Conservation (phyloP, 2,329 filamentous ascomycete species). For the Aspergillus nomiae region DNA sequence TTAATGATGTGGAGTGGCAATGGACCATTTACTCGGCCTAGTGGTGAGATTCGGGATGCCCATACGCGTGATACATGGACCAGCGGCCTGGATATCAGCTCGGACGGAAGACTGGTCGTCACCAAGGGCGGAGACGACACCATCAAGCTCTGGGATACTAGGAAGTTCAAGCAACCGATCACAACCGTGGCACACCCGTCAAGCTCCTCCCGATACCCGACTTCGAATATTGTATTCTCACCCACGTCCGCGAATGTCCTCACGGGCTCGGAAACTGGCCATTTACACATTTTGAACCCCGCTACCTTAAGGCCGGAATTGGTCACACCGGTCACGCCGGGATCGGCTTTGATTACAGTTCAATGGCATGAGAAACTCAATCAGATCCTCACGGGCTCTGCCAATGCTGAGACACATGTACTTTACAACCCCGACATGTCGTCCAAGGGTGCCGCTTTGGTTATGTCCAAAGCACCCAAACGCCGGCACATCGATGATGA, state of each 20-base stretch:
- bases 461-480: constrained; percentile 93
- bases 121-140: constrained; percentile 88
- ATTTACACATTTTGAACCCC: constrained; percentile 90
- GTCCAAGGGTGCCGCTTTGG: constrained; percentile 75
- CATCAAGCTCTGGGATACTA: constrained; percentile 95
- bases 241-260: constrained; percentile 82
- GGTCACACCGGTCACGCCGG: constrained; percentile 84
- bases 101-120: constrained; percentile 86
- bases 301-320: constrained; percentile 84
- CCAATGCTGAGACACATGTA: constrained; percentile 84
- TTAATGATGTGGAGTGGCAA: constrained; percentile 91
- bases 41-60: constrained; percentile 80
- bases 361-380: constrained; percentile 94
- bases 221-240: constrained; percentile 85
- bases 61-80: constrained; percentile 87
- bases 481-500: constrained; percentile 95
- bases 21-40: constrained; percentile 79
- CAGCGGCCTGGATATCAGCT: constrained; percentile 84
- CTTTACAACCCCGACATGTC: constrained; percentile 90
- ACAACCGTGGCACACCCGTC: constrained; percentile 77
- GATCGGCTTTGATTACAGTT: constrained; percentile 78
- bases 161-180: constrained; percentile 90
- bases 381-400: constrained; percentile 91
- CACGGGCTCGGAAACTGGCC: constrained; percentile 81
- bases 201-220: constrained; percentile 79